Conservation (phyloP, 2,329 filamentous ascomycete species). For the Teratosphaeria nubilosa region DNA sequence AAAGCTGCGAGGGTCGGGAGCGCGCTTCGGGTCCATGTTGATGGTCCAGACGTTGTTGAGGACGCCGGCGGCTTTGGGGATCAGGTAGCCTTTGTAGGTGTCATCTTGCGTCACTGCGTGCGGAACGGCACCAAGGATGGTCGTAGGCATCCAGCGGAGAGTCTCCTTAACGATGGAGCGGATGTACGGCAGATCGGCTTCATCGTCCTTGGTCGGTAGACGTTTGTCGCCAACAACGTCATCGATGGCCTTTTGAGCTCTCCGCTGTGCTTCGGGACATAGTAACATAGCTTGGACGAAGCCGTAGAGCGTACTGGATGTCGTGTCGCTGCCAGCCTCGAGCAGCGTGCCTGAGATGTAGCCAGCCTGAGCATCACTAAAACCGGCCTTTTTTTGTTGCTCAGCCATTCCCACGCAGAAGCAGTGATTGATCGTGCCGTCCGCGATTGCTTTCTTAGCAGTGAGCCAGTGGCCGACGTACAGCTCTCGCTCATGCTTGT, state of each 20-base stretch:
- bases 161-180: constrained; percentile 25
- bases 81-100: constrained; percentile 27
- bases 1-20: constrained; percentile 26
- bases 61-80: constrained; percentile 32
- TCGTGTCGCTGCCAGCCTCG: constrained; percentile 24
- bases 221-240: constrained; percentile 28
- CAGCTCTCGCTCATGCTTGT: constrained; percentile 11
- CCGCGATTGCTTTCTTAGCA: constrained; percentile 11
- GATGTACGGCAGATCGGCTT: constrained; percentile 18
- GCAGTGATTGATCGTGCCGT: constrained; percentile 15
- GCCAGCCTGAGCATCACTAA: constrained; percentile 15
- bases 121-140: constrained; percentile 22
- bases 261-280: constrained; percentile 12
- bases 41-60: constrained; percentile 31
- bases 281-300: constrained; percentile 21
- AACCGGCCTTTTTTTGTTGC: constrained; percentile 15
- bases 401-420: constrained; percentile 17
- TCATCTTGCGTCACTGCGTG: constrained; percentile 27
- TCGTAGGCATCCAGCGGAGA: constrained; percentile 25
- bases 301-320: constrained; percentile 20
- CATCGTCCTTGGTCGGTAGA: constrained; percentile 35
- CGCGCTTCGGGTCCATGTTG: constrained; percentile 23
- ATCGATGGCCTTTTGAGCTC: constrained; percentile 22
- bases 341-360: constrained; percentile 28
- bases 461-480: constrained; percentile 15